Percentiles rank a stretch among this genome's conserved stretches.
phyloP scores from a whole-genome alignment of 805 yeast genomes.

The Starmera amethionina region DNA sequence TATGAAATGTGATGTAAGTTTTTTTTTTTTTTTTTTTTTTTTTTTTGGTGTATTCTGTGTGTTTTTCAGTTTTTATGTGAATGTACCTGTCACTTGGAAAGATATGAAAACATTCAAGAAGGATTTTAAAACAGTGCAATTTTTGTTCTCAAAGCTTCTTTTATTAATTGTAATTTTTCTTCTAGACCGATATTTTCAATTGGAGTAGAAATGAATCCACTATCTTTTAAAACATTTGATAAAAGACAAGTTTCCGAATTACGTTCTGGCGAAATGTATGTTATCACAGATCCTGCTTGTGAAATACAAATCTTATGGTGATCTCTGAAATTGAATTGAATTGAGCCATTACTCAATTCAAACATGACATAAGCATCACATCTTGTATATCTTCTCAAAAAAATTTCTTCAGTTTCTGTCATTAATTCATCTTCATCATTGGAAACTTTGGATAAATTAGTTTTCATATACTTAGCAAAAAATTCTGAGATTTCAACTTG shows the following conservation, averaged over 20 bases:
- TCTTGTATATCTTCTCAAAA: conserved; percentile 76
- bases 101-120: no score
- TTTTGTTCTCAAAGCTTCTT: conserved; percentile 47
- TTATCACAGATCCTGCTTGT: conserved; percentile 63
- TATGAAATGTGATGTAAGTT: no score
- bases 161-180: conserved; percentile 45
- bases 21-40: no score
- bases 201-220: conserved; percentile 35
- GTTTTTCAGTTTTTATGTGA: no score
- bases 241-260: conserved; percentile 58
- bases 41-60: no score
- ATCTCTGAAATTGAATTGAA: conserved; percentile 92
- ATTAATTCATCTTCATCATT: conserved; percentile 38
- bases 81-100: no score
- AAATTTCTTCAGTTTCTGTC: conserved; percentile 53
- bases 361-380: conserved; percentile 79
- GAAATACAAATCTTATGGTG: conserved; percentile 84
- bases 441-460: conserved; percentile 75
- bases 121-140: conserved; percentile 1
- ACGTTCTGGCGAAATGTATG: conserved; percentile 74
- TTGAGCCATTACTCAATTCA: conserved; percentile 83
- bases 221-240: conserved; percentile 35
- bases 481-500: conserved; percentile 81
- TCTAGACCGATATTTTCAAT: conserved; percentile 31
- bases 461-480: conserved; percentile 87